Percentiles rank a stretch among this genome's conserved stretches.
Evolutionary conservation across 768 basidiomycete species (phyloP).

Genomic region (Phanerodontia chrysosporium): DNA sequence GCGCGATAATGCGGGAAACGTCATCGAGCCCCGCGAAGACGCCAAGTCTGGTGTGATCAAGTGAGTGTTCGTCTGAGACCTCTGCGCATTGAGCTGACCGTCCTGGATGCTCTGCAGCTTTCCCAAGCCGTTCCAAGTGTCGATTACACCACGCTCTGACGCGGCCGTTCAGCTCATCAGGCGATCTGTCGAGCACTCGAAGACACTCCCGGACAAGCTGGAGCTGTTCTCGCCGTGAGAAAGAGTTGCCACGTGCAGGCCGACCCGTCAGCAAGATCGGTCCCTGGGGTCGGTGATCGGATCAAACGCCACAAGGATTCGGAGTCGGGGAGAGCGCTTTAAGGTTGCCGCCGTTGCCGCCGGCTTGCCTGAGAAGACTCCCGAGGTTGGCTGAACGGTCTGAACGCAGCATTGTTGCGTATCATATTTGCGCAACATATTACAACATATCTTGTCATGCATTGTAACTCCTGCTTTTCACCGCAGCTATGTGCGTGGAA

Average conservation of each 20-base stretch:
- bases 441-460: too few species aligned
- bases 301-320: background rate
- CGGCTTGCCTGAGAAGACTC: too few species aligned
- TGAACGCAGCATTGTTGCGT: too few species aligned
- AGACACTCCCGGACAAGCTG: background rate
- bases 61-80: constrained; percentile 4
- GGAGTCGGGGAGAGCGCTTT: background rate
- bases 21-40: constrained; percentile 1
- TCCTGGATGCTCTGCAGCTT: background rate
- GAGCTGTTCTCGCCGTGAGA: background rate
- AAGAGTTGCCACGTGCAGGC: background rate
- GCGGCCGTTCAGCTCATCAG: background rate
- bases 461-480: too few species aligned
- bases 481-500: too few species aligned
- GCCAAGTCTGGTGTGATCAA: background rate
- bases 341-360: too few species aligned
- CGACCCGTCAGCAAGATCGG: too few species aligned
- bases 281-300: background rate
- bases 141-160: background rate
- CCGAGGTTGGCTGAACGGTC: too few species aligned
- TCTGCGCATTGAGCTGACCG: too few species aligned
- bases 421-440: too few species aligned
- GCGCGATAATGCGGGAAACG: constrained; percentile 1
- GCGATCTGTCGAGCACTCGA: background rate
- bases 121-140: constrained; percentile 1